Conservation (phyloP, 805 yeast species). For the Saturnispora serradocipensis region DNA sequence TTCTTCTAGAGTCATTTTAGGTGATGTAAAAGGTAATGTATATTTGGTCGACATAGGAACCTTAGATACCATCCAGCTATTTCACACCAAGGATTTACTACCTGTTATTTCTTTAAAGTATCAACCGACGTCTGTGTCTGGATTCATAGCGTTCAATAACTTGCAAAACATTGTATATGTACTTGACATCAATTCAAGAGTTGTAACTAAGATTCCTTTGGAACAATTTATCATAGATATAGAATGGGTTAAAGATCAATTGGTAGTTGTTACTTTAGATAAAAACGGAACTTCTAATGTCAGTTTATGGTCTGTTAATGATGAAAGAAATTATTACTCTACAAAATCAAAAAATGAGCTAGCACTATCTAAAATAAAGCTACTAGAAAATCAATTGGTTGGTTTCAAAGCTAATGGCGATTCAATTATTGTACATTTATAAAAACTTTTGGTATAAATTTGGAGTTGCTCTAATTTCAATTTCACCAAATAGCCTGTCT, state of each 20-base stretch:
- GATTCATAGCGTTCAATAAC: neutral
- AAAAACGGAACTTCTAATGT: neutral
- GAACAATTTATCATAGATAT: constrained; percentile 2
- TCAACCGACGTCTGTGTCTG: constrained; percentile 1
- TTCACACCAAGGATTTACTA: constrained; percentile 4
- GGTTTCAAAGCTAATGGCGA: neutral
- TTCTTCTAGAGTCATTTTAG: constrained; percentile 16
- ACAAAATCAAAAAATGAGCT: neutral
- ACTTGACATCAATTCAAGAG: constrained; percentile 2
- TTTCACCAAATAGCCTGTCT: constrained; percentile 48
- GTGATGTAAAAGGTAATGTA: constrained; percentile 19
- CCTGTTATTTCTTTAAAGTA: constrained; percentile 9
- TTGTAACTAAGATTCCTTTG: neutral
- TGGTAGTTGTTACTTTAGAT: neutral
- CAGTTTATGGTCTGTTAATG: neutral
- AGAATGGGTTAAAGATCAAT: neutral
- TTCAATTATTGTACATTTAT: constrained; percentile 9
- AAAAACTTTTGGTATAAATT: constrained; percentile 14
- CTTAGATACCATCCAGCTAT: neutral
- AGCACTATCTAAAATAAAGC: neutral
- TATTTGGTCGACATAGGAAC: constrained; percentile 2
- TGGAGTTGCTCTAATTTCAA: constrained; percentile 32
- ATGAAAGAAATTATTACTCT: neutral
- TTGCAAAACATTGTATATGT: constrained; percentile 1
- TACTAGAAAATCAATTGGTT: neutral